These are phyloP conservation scores for Alternaria dauci DNA, from an alignment of 2,329 filamentous ascomycete genomes.

Conservation along the genomic window DNA sequence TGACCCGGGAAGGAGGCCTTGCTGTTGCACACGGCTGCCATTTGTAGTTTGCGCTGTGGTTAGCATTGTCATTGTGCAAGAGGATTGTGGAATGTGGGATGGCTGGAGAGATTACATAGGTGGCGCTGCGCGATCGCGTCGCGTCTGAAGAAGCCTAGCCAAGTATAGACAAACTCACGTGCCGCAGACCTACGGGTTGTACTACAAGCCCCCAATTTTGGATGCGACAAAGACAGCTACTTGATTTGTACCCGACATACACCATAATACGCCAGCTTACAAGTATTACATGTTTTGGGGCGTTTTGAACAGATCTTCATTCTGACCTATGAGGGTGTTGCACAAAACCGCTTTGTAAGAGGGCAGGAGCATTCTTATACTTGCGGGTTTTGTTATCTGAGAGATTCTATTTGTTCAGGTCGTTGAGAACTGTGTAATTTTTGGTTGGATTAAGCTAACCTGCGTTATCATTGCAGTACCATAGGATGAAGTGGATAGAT, in stretches of 20 bases:
- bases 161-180: neutral
- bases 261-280: neutral
- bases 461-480: too few relatives aligned
- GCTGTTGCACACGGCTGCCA: neutral
- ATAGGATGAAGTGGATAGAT: too few relatives aligned
- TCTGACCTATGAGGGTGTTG: neutral
- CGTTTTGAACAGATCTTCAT: neutral
- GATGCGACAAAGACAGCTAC: too few relatives aligned
- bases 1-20: neutral
- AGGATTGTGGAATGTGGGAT: neutral
- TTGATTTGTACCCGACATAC: neutral
- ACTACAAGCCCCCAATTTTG: too few relatives aligned
- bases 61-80: neutral
- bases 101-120: neutral
- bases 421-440: too few relatives aligned
- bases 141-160: neutral
- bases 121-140: neutral
- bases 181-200: neutral
- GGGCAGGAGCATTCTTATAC: neutral
- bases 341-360: neutral
- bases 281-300: neutral
- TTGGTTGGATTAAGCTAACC: too few relatives aligned
- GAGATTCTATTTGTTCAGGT: too few relatives aligned
- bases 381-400: too few relatives aligned
- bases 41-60: neutral